Conservation (phyloP, 1,284 basidiomycete species). For the Austropuccinia psidii region DNA sequence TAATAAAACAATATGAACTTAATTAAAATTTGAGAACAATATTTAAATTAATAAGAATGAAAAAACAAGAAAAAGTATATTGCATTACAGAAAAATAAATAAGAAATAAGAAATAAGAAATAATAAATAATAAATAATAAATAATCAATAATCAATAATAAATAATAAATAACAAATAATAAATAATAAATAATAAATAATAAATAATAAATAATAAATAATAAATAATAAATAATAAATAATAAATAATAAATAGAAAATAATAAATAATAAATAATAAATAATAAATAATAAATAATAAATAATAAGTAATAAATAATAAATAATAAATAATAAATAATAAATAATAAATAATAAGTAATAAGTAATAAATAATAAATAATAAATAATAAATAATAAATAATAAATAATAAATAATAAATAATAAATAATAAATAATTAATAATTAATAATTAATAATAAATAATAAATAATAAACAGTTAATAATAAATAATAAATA, state of each 20-base stretch:
- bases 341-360: neutral
- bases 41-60: no score
- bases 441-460: neutral
- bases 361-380: neutral
- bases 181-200: neutral
- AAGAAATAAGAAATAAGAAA: neutral
- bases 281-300: neutral
- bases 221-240: neutral
- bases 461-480: slow-evolving; percentile 7
- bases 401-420: neutral
- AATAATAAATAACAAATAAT: neutral
- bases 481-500: slow-evolving; percentile 8
- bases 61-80: no score
- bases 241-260: neutral
- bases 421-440: neutral
- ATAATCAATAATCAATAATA: neutral
- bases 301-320: neutral
- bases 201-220: neutral
- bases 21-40: no score
- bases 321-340: neutral
- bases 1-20: no score
- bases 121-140: neutral
- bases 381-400: neutral
- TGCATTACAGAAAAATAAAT: neutral
- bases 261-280: neutral